Evolutionary conservation across 2,329 filamentous ascomycete genomes (phyloP), one percentile per base, ranked within the genome.

Genomic region (Biscogniauxia marginata): DNA sequence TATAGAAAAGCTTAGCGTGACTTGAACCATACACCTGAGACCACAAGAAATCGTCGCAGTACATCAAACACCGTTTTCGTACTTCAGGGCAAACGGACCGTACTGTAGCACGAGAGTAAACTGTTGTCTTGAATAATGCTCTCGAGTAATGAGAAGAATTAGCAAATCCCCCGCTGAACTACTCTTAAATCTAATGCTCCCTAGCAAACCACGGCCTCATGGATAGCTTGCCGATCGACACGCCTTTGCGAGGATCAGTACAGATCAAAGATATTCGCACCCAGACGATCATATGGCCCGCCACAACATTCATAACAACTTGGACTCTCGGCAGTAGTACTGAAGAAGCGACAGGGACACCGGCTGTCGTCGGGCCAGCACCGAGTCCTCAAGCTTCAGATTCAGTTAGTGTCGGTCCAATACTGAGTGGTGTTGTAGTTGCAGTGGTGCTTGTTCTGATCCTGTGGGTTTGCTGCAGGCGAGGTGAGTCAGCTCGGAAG

Each of bases 391-490:
- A 52, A 13, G 52, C 43, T n/a, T 20, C 52, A 7, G 54, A 30
- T 25, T 52, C 60, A 34, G 53, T 53, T 44, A 62, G 58, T 25
- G 58, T 69, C 4, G 66, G 66, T 16, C 59, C 65, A 7, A 67
- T 68, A 39, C 58, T 69, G 25, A 69, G 66, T 45, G 65, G 58
- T 13, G 56, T 69, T 1, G 65, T 64, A 8, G 57, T 58, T 13
- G 23, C 58, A 16, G 19, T 66, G n/a, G 58, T 68, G n/a, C 46
- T 68, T 6, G 7, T 66, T n/a, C 34, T 67, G 11, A 30, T 66
- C 16, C 8, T 64, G 25, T 68, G 65, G 66, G 45, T 65, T 21
- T 68, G 59, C 39, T 67, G 61, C 39, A 59, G 66, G 9, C 63
- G 58, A 61, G 59, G 67, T 67, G 39, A 58, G 59, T 52, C 11